Conservation (phyloP, 2,329 filamentous ascomycete genomes). For the Penicillium polonicum region DNA sequence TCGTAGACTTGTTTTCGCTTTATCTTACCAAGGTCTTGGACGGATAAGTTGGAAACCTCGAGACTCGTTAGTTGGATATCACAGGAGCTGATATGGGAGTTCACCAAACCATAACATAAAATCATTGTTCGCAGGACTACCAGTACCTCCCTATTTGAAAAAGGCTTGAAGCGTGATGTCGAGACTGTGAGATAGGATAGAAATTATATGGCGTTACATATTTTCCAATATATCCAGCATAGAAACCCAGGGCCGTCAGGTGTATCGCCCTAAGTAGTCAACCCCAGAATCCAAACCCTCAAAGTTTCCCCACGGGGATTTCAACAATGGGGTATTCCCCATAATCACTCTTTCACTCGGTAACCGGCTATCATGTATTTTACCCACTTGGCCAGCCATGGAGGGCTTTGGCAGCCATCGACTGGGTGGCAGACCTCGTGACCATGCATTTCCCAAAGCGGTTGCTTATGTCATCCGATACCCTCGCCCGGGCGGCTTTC, state of each 20-base stretch:
- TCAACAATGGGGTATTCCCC: too few relatives aligned
- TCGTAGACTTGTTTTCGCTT: not conserved
- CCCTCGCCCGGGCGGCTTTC: constrained; percentile 18
- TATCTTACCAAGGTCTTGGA: not conserved
- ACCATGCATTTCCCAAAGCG: not conserved
- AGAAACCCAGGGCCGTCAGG: not conserved
- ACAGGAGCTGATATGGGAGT: not conserved
- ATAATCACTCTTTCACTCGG: not conserved
- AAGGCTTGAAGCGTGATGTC: not conserved
- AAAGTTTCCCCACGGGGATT: not conserved
- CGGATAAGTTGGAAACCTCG: not conserved
- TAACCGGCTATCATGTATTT: not conserved
- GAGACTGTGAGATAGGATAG: not conserved
- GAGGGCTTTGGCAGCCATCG: not conserved
- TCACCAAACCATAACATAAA: not conserved
- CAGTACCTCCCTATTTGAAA: too few relatives aligned
- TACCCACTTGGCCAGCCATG: not conserved
- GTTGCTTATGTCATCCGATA: constrained; percentile 9
- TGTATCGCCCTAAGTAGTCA: too few relatives aligned
- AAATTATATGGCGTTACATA: not conserved
- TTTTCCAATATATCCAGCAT: not conserved
- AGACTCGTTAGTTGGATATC: not conserved
- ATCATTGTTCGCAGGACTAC: not conserved
- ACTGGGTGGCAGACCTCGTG: not conserved
- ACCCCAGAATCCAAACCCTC: not conserved